Conservation (phyloP, 2,329 filamentous ascomycete genomes). For the Alternaria brassicae region DNA sequence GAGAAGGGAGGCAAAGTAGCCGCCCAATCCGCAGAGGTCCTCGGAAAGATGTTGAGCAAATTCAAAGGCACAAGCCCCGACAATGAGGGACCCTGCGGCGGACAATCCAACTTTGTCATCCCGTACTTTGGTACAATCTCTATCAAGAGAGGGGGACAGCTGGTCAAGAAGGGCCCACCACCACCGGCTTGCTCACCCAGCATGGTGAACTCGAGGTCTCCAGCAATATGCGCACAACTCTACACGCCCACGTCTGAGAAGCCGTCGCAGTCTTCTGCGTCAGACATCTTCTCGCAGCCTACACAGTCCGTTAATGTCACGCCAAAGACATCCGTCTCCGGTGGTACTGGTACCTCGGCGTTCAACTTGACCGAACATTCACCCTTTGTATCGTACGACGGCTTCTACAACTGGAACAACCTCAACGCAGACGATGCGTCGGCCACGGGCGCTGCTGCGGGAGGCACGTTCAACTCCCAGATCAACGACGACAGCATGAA, state of each 20-base stretch:
- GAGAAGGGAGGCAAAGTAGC: constrained; percentile 54
- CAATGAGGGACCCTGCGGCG: constrained; percentile 18
- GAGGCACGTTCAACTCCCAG: constrained; percentile 20
- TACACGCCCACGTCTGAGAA: constrained; percentile 24
- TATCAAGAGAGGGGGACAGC: constrained; percentile 41
- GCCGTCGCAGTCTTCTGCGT: constrained; percentile 13
- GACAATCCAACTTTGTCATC: constrained; percentile 44
- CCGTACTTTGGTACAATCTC: constrained; percentile 54
- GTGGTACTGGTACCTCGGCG: constrained; percentile 14
- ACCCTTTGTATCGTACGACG: constrained; percentile 50
- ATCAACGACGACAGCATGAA: constrained; percentile 43
- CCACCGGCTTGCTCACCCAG: constrained; percentile 3
- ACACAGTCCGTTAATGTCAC: constrained; percentile 21
- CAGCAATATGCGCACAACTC: constrained; percentile 7
- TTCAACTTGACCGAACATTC: constrained; percentile 27
- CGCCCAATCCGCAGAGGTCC: constrained; percentile 48
- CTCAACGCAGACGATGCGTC: constrained; percentile 25
- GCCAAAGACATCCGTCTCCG: constrained; percentile 22
- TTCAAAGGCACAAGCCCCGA: constrained; percentile 25
- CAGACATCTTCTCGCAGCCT: constrained; percentile 21
- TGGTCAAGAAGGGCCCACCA: constrained; percentile 11
- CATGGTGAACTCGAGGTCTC: constrained; percentile 1
- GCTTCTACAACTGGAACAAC: constrained; percentile 49
- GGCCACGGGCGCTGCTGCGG: background rate
- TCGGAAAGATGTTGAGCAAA: constrained; percentile 49